Evolutionary conservation across 2,329 filamentous ascomycete genomes (phyloP), one percentile per base, ranked within the genome.

Genomic region (Ophioceras dolichostomum): DNA sequence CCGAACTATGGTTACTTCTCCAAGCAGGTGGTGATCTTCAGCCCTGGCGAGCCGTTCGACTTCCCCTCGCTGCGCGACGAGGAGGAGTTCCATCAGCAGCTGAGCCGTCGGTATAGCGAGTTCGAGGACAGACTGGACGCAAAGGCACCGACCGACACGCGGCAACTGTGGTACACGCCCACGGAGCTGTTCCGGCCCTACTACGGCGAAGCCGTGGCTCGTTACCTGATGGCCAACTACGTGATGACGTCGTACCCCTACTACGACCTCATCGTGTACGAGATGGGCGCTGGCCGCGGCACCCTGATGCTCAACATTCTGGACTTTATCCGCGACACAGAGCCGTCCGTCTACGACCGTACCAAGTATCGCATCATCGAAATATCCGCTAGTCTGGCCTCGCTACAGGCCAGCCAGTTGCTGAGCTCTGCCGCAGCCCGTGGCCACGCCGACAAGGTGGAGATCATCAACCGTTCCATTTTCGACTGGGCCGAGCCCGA

Each of bases 291-390:
- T 28, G 91, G 91, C 49, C 89, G 94, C 51, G 91, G 91, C 44
- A 98, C 93, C 0, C 73, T 98, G 54, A 98, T 98, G 91, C 71
- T 91, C 54, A 98, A 98, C 59, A 88, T 98, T 40, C 72, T 98
- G 43, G 89, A 98, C 66, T 94, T 93, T 59, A 94, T 98, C 56
- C 83, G 88, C 44, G 80, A 84, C 46, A 71, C 79, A 32, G 84
- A 96, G 50, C 86, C 88, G 0, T 83, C 88, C 45, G 89, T 98
- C 22, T 98, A 98, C 60, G 81, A 83, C 49, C 79, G 91, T 41
- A 98, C 91, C 5, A 83, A 86, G 52, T 98, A 82, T 70, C 85
- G 83, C 57, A 84, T 98, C 56, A 95, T 98, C 49, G 91, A 98
- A 62, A 96, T 98, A 52, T 94, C 86, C 9, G 68, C 79, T 4